Evolutionary conservation across 805 yeast species (phyloP).

Genomic region (Barnettozyma botsteinii): DNA sequence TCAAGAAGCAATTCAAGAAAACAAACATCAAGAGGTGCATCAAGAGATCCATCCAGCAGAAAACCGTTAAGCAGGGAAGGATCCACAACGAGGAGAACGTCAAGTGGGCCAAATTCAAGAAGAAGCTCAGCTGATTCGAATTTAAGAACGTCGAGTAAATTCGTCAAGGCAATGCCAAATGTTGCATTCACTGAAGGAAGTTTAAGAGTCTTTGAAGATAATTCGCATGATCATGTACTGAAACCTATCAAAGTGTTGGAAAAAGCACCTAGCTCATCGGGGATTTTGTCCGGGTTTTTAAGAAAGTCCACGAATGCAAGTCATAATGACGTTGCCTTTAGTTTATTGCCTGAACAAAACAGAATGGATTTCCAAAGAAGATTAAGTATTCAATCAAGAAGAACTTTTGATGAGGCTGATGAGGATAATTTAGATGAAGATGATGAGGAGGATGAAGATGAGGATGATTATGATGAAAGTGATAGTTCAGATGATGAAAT

Average conservation of each 20-base stretch:
- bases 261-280: slow-evolving; percentile 17
- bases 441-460: slow-evolving; percentile 6
- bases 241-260: slow-evolving; percentile 20
- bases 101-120: slow-evolving; percentile 1
- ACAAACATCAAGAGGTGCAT: background rate
- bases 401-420: slow-evolving; percentile 17
- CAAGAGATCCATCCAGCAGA: background rate
- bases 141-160: background rate
- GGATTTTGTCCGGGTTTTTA: slow-evolving; percentile 22
- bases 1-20: slow-evolving; percentile 7
- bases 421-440: slow-evolving; percentile 10
- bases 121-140: slow-evolving; percentile 3
- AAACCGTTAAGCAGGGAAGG: slow-evolving; percentile 3
- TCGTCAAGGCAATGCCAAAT: background rate
- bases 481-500: slow-evolving; percentile 7
- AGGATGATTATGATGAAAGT: slow-evolving; percentile 5
- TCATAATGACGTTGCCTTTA: slow-evolving; percentile 20
- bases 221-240: slow-evolving; percentile 22
- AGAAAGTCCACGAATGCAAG: slow-evolving; percentile 12
- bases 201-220: slow-evolving; percentile 19
- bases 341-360: slow-evolving; percentile 26
- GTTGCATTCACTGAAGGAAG: slow-evolving; percentile 12
- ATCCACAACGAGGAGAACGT: slow-evolving; percentile 4
- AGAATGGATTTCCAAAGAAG: slow-evolving; percentile 25
- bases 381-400: slow-evolving; percentile 24